Evolutionary conservation across 352 stramenopile species (phyloP).

Genomic region (Phytophthora fragariae): DNA sequence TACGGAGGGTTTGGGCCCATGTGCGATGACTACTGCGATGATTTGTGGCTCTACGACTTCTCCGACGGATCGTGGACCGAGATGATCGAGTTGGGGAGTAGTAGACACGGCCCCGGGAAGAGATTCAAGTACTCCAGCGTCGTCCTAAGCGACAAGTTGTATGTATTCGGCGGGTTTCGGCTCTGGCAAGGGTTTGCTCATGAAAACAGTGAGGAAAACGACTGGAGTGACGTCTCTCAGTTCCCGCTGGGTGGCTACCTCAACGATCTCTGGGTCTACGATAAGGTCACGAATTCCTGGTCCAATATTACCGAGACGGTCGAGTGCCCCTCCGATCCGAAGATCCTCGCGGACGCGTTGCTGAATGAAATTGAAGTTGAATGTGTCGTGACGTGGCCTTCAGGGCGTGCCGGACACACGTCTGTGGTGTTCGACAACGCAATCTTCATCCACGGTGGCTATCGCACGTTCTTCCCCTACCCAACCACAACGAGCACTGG

Average conservation of each 20-base stretch:
- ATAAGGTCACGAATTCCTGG: constrained; percentile 73
- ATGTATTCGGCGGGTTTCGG: constrained; percentile 93
- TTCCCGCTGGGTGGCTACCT: constrained; percentile 94
- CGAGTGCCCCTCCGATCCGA: constrained; percentile 52
- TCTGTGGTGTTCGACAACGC: constrained; percentile 75
- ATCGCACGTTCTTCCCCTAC: constrained; percentile 96
- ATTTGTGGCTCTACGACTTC: constrained; percentile 96
- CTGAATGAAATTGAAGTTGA: constrained; percentile 71
- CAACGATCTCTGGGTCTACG: constrained; percentile 94
- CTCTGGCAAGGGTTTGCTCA: constrained; percentile 96
- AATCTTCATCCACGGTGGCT: constrained; percentile 93
- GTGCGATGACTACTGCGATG: constrained; percentile 97
- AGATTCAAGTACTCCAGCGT: constrained; percentile 94
- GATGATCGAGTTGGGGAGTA: constrained; percentile 79
- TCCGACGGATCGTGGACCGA: constrained; percentile 90
- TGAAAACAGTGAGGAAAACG: constrained; percentile 90
- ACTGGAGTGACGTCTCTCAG: constrained; percentile 79
- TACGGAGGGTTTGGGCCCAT: constrained; percentile 94
- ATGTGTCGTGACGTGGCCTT: constrained; percentile 91
- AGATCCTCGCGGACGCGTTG: constrained; percentile 59
- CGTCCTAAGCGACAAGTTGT: constrained; percentile 62
- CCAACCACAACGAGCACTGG: constrained; percentile 88
- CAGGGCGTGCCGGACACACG: constrained; percentile 87
- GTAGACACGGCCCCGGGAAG: constrained; percentile 76
- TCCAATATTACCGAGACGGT: constrained; percentile 74